phyloP scores from a whole-genome alignment of 176 grass and related monocot species.

The Microstegium vimineum region DNA sequence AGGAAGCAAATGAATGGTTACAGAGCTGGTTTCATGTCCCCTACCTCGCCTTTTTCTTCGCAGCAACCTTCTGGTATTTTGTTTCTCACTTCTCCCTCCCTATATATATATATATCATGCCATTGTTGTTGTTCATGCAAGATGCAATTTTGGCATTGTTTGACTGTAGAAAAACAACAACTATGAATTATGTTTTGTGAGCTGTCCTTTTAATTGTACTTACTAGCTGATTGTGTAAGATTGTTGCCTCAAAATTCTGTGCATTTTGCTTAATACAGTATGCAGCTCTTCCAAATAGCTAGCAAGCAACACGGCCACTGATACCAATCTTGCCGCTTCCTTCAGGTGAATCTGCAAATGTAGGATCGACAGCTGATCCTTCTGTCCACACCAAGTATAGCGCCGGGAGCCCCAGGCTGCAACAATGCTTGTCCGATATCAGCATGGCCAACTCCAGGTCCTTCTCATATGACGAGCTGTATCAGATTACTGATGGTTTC shows the following conservation, averaged over 20 bases:
- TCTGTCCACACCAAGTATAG: slow-evolving; percentile 40
- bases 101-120: not conserved
- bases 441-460: slow-evolving; percentile 56
- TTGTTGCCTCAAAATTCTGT: not conserved
- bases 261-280: not conserved
- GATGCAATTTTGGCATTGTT: not conserved
- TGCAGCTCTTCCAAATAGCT: not conserved
- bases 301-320: not conserved
- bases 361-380: slow-evolving; percentile 35
- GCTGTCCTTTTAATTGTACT: too few species aligned
- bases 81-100: not conserved
- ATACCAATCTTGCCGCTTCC: not conserved
- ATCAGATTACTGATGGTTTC: slow-evolving; percentile 79
- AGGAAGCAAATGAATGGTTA: slow-evolving; percentile 41
- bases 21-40: slow-evolving; percentile 55
- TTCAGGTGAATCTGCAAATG: slow-evolving; percentile 33
- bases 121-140: not conserved
- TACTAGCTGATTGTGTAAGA: not conserved
- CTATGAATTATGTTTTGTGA: too few species aligned
- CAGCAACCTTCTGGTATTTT: slow-evolving; percentile 18
- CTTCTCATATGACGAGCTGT: slow-evolving; percentile 73
- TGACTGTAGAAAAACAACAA: not conserved
- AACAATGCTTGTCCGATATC: slow-evolving; percentile 54
- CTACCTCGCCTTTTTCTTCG: slow-evolving; percentile 45
- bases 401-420: slow-evolving; percentile 34